Evolutionary conservation across 1,284 basidiomycete genomes (phyloP).

Genomic region (Ganoderma meredithae): DNA sequence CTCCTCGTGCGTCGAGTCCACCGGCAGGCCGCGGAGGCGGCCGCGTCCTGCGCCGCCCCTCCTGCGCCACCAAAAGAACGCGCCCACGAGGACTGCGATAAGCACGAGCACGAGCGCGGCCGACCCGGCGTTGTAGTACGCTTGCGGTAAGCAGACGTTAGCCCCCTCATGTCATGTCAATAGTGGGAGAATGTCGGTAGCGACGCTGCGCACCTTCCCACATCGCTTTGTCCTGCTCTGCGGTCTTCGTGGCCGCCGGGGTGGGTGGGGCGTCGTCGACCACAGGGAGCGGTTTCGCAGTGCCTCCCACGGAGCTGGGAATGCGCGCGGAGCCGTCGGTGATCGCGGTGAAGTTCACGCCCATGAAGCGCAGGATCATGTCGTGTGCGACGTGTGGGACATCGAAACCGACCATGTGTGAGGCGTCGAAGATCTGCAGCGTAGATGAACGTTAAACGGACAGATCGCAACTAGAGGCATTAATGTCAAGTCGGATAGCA

Average conservation of each 20-base stretch:
- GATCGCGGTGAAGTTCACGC: slow-evolving; percentile 84
- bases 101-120: slow-evolving; percentile 84
- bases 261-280: slow-evolving; percentile 49
- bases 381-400: slow-evolving; percentile 91
- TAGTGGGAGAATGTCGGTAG: slow-evolving; percentile 12
- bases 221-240: slow-evolving; percentile 80
- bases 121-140: slow-evolving; percentile 93
- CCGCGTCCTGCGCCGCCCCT: slow-evolving; percentile 53
- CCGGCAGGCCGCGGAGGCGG: slow-evolving; percentile 43
- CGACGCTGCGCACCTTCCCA: slow-evolving; percentile 74
- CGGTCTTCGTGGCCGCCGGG: slow-evolving; percentile 56
- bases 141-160: slow-evolving; percentile 45
- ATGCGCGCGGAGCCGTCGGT: slow-evolving; percentile 77
- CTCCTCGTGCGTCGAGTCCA: slow-evolving; percentile 53
- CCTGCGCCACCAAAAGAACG: slow-evolving; percentile 77
- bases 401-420: slow-evolving; percentile 96
- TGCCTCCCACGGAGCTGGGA: slow-evolving; percentile 78
- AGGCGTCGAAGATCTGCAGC: slow-evolving; percentile 82
- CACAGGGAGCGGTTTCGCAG: slow-evolving; percentile 66
- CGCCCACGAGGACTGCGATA: slow-evolving; percentile 73
- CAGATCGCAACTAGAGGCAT: background rate
- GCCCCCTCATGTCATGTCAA: too few species aligned
- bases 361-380: slow-evolving; percentile 98
- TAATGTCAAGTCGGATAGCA: background rate
- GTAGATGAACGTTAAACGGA: background rate